Conservation (phyloP, 1,284 basidiomycete genomes). For the Ceratobasidium sp. region DNA sequence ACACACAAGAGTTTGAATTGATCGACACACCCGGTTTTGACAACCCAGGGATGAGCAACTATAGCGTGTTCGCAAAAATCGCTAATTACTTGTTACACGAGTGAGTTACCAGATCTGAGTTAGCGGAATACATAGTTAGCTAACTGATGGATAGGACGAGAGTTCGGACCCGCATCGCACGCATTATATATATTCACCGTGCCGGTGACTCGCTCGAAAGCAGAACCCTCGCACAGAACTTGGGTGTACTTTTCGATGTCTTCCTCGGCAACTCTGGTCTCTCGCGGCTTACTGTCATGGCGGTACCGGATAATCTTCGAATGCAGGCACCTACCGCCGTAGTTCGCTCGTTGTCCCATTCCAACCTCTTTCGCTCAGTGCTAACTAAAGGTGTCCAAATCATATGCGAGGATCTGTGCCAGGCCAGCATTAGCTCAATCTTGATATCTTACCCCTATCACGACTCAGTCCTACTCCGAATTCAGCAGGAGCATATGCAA, state of each 20-base stretch:
- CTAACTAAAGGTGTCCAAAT: neutral
- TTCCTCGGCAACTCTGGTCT: slow-evolving; percentile 33
- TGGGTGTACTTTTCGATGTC: slow-evolving; percentile 3
- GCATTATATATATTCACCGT: slow-evolving; percentile 34
- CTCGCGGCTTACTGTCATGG: slow-evolving; percentile 27
- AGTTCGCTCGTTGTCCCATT: neutral
- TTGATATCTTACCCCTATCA: neutral
- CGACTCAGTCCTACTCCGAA: slow-evolving; percentile 11
- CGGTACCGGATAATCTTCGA: neutral
- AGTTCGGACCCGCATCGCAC: neutral
- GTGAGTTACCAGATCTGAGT: neutral
- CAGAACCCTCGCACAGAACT: neutral
- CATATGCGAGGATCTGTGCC: neutral
- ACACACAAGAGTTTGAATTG: neutral
- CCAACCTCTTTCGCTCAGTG: neutral
- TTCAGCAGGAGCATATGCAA: slow-evolving; percentile 1
- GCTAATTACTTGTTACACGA: slow-evolving; percentile 8
- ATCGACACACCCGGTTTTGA: slow-evolving; percentile 41
- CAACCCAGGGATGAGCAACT: slow-evolving; percentile 17
- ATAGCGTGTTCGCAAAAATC: neutral
- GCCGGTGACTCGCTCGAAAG: slow-evolving; percentile 15
- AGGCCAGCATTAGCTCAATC: neutral
- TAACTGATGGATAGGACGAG: neutral
- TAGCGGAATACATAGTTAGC: neutral
- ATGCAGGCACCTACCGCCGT: neutral